These are phyloP conservation scores for Venturia pyrina DNA, from an alignment of 2,329 filamentous ascomycete species.

Conservation along the genomic window DNA sequence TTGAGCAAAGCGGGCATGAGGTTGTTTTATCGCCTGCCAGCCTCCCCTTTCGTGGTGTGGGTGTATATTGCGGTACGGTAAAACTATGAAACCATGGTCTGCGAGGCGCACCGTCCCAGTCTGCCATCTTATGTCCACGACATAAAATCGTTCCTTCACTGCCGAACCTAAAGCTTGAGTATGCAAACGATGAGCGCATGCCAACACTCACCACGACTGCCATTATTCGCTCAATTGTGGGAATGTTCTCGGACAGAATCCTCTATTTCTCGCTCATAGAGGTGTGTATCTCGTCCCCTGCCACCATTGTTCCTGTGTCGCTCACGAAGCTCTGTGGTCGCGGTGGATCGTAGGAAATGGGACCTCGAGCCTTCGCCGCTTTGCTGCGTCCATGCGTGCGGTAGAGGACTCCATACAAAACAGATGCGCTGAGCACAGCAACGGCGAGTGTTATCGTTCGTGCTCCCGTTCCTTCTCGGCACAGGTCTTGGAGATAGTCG, in stretches of 20 bases:
- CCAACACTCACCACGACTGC: not conserved
- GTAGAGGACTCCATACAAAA: slow-evolving; percentile 8
- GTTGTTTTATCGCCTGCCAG: too few species aligned
- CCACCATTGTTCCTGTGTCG: not conserved
- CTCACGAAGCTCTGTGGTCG: not conserved
- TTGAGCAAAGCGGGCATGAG: too few species aligned
- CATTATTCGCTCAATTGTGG: not conserved
- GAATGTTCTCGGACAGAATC: not conserved
- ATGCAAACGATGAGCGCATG: too few species aligned
- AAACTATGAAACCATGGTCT: too few species aligned
- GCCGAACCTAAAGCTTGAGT: too few species aligned
- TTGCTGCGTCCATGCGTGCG: not conserved
- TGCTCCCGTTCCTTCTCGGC: slow-evolving; percentile 8
- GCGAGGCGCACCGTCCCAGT: too few species aligned
- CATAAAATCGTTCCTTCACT: too few species aligned
- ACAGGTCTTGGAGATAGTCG: slow-evolving; percentile 1
- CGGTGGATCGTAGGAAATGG: not conserved
- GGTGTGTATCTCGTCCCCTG: not conserved
- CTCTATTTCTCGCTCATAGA: not conserved
- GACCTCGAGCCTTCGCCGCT: not conserved
- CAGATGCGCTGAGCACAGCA: slow-evolving; percentile 1
- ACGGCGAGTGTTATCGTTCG: slow-evolving; percentile 6
- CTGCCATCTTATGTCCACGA: too few species aligned
- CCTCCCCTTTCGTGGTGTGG: too few species aligned
- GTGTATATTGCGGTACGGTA: too few species aligned